Conservation (phyloP, 2,329 filamentous ascomycete genomes). For the Verticillium nonalfalfae region DNA sequence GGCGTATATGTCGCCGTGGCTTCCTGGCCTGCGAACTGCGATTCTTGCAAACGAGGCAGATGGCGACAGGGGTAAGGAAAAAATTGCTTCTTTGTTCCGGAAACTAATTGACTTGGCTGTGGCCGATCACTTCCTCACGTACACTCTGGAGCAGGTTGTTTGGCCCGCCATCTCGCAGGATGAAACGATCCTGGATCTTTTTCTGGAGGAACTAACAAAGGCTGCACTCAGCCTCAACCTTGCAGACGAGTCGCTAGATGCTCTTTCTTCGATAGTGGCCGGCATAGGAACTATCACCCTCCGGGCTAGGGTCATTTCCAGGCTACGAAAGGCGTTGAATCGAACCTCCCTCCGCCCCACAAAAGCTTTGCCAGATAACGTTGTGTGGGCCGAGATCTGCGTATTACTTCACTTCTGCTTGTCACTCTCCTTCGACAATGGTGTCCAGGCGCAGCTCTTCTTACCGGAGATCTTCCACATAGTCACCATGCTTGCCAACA, state of each 20-base stretch:
- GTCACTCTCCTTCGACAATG: constrained; percentile 61
- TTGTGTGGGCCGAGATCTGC: constrained; percentile 64
- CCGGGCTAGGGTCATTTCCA: constrained; percentile 58
- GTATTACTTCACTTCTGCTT: constrained; percentile 61
- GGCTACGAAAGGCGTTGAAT: constrained; percentile 61
- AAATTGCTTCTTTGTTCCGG: constrained; percentile 55
- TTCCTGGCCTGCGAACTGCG: constrained; percentile 53
- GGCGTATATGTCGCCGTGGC: constrained; percentile 65
- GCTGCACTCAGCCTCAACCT: constrained; percentile 50
- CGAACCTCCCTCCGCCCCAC: constrained; percentile 62
- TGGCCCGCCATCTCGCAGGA: constrained; percentile 61
- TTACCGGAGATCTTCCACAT: constrained; percentile 65
- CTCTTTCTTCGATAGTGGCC: constrained; percentile 55
- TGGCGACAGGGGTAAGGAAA: constrained; percentile 60
- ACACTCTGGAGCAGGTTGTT: constrained; percentile 57
- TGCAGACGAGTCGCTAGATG: constrained; percentile 53
- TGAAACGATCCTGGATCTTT: constrained; percentile 59
- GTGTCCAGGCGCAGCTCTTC: constrained; percentile 61
- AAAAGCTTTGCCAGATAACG: constrained; percentile 57
- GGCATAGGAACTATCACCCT: constrained; percentile 60
- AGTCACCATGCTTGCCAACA: constrained; percentile 65
- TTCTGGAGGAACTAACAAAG: constrained; percentile 62
- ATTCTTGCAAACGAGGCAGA: constrained; percentile 54
- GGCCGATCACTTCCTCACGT: constrained; percentile 51
- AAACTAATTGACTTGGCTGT: constrained; percentile 62